Base-by-base conservation (phyloP, 1,139 yeast genomes). In the Saccharomyces hybrid region DNA sequence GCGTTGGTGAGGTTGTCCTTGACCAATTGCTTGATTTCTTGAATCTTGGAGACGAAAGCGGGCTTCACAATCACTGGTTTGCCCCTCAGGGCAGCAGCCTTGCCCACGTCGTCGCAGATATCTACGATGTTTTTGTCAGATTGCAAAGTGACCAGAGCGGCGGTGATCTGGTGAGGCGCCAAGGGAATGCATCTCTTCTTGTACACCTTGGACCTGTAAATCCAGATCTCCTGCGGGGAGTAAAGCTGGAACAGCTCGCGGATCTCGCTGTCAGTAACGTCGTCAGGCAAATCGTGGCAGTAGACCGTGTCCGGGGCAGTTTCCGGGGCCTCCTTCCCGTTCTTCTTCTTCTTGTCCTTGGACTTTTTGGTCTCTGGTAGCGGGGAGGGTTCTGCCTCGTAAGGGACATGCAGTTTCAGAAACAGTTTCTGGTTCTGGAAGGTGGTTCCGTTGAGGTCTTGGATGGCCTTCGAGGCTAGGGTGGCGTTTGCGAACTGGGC, bases 141-240 rank as follows among this genome's bases (percentile, higher is more conserved):
- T 32, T 76, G 74, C 55, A 84, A 72, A 27, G 78, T 78, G 47
- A 83, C 79, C 61, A 84, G 73, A 1, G 84, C 88, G 55, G 81
- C 78, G 12, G 77, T 77, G 55, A 68, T 67, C 19, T 70, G 34
- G 14, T 26, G 34, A 27, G 71, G 67, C 28, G 61, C 64, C 51
- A 64, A 66, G 56, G 61, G 66, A 52, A 67, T 64, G 51, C 66
- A 70, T 55, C 56, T 64, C 53, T 58, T 61, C 53, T 58, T 60
- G 56, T 56, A 59, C 56, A 58, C 63, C 52, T 68, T 70, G 53
- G 73, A 73, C 64, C 73, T 77, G 63, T 74, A 76, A 50, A 82
- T 73, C 66, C 73, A 75, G 47, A 79, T 74, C 46, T 78, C 79
- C 28, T 73, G 71, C 8, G 84, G 82, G 14, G 66, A 65, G 65